Base-by-base conservation (phyloP, 495 filamentous ascomycete genomes). In the Podospora pseudopauciseta region DNA sequence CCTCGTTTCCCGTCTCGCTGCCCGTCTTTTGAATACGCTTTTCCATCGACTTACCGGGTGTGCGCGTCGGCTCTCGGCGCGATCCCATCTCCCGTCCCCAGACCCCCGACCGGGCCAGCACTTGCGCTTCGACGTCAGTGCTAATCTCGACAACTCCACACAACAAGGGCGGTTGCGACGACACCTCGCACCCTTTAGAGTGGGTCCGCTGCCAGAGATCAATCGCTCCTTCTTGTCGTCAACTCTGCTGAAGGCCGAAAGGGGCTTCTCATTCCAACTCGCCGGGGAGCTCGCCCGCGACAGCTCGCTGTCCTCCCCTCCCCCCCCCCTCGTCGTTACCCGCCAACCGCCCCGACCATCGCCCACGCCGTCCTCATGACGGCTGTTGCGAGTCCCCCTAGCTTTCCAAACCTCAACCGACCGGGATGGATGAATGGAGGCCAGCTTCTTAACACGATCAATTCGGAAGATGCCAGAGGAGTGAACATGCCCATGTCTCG, bases 321-420 rank as follows among this genome's bases (percentile, higher is more conserved):
- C 69, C 60, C 19, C 60, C 19, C 59, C 61, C 70, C 2, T 62
- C 27, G 16, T n/a, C 27, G 30, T 34, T n/a, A 18, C 61, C 59
- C 16, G 27, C 59, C 59, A 16, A 32, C 59, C 16, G 15, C 9
- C 13, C 20, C 23, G 26, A 62, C 58, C 67, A 55, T 61, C 57
- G 67, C 67, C 39, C 63, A 69, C 71, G 63, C 68, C 69, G 73
- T 76, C 76, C 74, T 73, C 77, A 99, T 99, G 95, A 99, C 95
- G 86, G 95, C 95, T 80, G 94, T 99, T 81, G 95, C 93, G 75
- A 92, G 88, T 82, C 93, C 91, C 70, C 92, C 92, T 79, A 94
- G 89, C 80, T 93, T 97, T 79, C 89, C 93, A 83, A 83, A 83
- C 68, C 79, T 82, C 71, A 86, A 82, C 67, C 83, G 88, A 68